Evolutionary conservation across 179 eudicot genomes (phyloP), one percentile per base, ranked within the genome.

Genomic region (Heliamphora pulchella): DNA sequence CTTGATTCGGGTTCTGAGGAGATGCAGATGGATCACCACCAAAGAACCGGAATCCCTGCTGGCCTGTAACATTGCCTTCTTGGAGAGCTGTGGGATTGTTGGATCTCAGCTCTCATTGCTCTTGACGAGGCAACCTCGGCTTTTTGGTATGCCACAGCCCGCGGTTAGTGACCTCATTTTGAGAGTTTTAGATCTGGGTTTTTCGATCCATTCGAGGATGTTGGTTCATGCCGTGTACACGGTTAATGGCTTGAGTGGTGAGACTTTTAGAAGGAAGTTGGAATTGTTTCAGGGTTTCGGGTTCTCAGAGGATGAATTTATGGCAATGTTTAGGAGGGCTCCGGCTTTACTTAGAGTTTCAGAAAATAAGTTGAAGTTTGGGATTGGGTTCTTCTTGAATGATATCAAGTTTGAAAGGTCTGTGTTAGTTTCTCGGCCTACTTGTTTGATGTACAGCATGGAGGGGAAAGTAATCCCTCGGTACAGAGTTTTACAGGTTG

Each of bases 381-480:
- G 63, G 20, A 15, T 82, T 63, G 81, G 41, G 11, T 85, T 82
- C 71, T 80, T 71, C 53, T 13, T 82, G 75, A 76, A 82, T 17
- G 78, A 81, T 47, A 5, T 77, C 13, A 54, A 55, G 69, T 71
- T 80, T 58, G 79, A 80, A 1, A 79, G 48, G 62, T 17, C 57
- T 7, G 70, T 17, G 14, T 20, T 85, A 5, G 75, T 81, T 15
- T 47, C 39, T 41, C 20, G n/a, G 0, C 84, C 87, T 0, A 0
- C 8, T 14, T 68, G 71, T 71, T 75, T 84, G 78, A 81, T 31
- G 80, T 44, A 8, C 67, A 82, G 82, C 55, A 31, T 85, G 71
- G 82, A 79, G 70, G 20, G 66, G 73, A 76, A 83, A 74, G 71
- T 85, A 77, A 41, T 82, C 41, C 85, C 85, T 65, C 69, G 83